Evolutionary conservation across 148 eudicot species (phyloP).

Genomic region (Cornus kousa): DNA sequence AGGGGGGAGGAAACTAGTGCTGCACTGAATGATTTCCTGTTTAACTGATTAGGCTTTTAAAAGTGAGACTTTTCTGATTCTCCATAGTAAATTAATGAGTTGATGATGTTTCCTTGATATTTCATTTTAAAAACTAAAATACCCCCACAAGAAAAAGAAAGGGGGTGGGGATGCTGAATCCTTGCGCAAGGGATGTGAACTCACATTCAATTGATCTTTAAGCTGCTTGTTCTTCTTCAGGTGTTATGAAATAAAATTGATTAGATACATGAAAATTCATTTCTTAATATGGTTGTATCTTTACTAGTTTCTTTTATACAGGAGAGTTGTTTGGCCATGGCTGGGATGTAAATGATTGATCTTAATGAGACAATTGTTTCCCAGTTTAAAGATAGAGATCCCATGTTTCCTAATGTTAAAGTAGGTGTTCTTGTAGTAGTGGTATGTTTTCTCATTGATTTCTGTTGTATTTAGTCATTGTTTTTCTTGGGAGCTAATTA

Average conservation of each 20-base stretch:
- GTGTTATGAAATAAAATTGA: not conserved
- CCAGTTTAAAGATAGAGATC: constrained; percentile 36
- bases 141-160: not conserved
- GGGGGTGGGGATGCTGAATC: not conserved
- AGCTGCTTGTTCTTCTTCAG: not conserved
- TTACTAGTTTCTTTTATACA: constrained; percentile 8
- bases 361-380: constrained; percentile 36
- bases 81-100: no score
- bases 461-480: not conserved
- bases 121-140: no score
- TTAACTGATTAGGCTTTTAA: no score
- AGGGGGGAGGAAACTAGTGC: no score
- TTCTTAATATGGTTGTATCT: not conserved
- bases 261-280: not conserved
- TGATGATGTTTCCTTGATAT: no score
- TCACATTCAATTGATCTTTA: not conserved
- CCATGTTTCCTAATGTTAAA: constrained; percentile 28
- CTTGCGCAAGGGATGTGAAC: no score
- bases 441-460: constrained; percentile 20
- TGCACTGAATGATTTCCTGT: no score
- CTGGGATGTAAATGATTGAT: constrained; percentile 47
- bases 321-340: constrained; percentile 49
- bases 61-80: no score
- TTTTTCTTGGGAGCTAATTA: not conserved
- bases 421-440: constrained; percentile 39